Conservation (phyloP, 2,329 filamentous ascomycete species). For the Aschersonia sp. region DNA sequence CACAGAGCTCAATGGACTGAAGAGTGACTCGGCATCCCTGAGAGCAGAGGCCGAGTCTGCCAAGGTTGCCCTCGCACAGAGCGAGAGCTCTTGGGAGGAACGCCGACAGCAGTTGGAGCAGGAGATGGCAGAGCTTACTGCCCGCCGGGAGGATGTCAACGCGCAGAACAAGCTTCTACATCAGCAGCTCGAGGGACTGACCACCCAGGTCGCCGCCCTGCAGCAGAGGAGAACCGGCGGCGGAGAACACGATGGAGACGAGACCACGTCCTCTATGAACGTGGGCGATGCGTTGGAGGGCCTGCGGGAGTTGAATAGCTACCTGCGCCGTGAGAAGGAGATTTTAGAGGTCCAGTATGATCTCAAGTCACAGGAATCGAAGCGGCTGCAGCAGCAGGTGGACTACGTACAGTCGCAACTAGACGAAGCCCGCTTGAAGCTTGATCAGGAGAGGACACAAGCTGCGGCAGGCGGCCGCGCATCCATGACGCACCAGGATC, state of each 20-base stretch:
- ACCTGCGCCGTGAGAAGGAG: conserved; percentile 88
- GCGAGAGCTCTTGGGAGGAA: conserved; percentile 78
- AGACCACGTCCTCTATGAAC: conserved; percentile 34
- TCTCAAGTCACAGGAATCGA: conserved; percentile 73
- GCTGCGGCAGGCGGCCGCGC: conserved; percentile 59
- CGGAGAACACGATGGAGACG: conserved; percentile 32
- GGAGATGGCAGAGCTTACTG: conserved; percentile 66
- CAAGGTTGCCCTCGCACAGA: conserved; percentile 63
- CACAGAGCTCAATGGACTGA: conserved; percentile 66
- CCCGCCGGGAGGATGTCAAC: conserved; percentile 68
- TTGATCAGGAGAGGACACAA: conserved; percentile 74
- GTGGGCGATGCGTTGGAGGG: conserved; percentile 53
- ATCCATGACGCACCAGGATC: conserved; percentile 68
- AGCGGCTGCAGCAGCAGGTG: conserved; percentile 78
- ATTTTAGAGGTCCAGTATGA: conserved; percentile 96
- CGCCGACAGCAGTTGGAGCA: conserved; percentile 67
- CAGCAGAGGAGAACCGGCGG: conserved; percentile 54
- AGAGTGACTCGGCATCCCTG: conserved; percentile 59
- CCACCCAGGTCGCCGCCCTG: conserved; percentile 61
- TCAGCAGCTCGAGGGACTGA: conserved; percentile 73
- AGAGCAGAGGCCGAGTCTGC: conserved; percentile 76
- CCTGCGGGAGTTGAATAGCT: conserved; percentile 80
- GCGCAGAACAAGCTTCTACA: conserved; percentile 86
- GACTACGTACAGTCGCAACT: conserved; percentile 78
- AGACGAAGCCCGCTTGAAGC: conserved; percentile 75